Percentiles rank a stretch among this genome's conserved stretches.
Evolutionary conservation across 805 yeast species (phyloP).

Genomic region (Ogataea haglerorum): DNA sequence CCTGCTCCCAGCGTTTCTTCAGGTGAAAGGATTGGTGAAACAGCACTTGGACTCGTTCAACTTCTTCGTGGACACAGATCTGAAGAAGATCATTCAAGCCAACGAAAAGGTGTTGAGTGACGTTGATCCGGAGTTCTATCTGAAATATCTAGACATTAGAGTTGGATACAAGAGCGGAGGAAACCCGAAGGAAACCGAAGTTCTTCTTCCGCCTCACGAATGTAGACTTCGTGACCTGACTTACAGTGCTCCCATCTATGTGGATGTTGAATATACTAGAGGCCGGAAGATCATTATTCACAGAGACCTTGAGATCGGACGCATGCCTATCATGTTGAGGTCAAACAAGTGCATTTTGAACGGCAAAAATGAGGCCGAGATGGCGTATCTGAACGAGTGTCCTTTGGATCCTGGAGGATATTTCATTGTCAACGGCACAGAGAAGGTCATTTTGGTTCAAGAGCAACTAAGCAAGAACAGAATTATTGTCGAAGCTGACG

Average conservation of each 20-base stretch:
- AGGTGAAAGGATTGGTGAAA: constrained; percentile 93
- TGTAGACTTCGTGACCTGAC: constrained; percentile 93
- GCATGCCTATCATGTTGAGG: constrained; percentile 98
- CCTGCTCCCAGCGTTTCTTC: constrained; percentile 88
- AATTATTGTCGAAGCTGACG: constrained; percentile 97
- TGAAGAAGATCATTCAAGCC: constrained; percentile 88
- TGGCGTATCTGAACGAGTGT: constrained; percentile 91
- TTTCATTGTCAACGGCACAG: constrained; percentile 96
- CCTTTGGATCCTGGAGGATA: constrained; percentile 99
- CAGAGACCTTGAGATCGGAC: constrained; percentile 87
- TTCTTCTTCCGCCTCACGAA: constrained; percentile 84
- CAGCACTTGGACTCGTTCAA: constrained; percentile 98
- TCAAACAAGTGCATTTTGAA: constrained; percentile 86
- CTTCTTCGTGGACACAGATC: constrained; percentile 89
- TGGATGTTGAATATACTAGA: constrained; percentile 95
- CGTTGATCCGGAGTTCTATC: constrained; percentile 94
- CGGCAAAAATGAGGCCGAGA: constrained; percentile 71
- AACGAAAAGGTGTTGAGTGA: constrained; percentile 86
- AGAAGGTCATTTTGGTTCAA: constrained; percentile 92
- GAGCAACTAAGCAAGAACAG: constrained; percentile 96
- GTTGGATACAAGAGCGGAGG: constrained; percentile 78
- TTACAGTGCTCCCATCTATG: constrained; percentile 91
- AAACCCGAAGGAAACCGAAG: constrained; percentile 46
- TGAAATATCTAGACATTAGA: constrained; percentile 88
- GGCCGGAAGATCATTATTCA: constrained; percentile 90